These are phyloP conservation scores for Tetrapisispora taiwanensis DNA, from an alignment of 805 yeast species.

Conservation along the genomic window DNA sequence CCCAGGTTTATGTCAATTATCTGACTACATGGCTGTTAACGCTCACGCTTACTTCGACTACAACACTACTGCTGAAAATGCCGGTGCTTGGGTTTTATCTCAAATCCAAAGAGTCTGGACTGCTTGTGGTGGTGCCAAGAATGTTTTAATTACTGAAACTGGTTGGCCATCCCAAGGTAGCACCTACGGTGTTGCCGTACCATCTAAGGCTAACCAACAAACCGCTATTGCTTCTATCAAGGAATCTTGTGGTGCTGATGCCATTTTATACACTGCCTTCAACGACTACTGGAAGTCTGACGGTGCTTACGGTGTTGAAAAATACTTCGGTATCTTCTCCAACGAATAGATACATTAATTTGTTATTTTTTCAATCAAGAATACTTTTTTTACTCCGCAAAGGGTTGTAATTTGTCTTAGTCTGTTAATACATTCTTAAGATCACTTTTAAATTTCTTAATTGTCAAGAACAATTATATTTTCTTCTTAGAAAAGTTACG, in stretches of 20 bases:
- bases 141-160: constrained; percentile 76
- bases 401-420: constrained; percentile 2
- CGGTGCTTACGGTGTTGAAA: constrained; percentile 63
- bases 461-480: background rate
- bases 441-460: background rate
- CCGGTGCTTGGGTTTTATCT: constrained; percentile 83
- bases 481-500: background rate
- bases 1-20: constrained; percentile 79
- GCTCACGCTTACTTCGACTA: constrained; percentile 98
- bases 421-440: background rate
- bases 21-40: constrained; percentile 93
- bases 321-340: constrained; percentile 70
- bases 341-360: constrained; percentile 1
- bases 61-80: constrained; percentile 58
- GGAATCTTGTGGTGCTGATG: constrained; percentile 53
- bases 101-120: constrained; percentile 86
- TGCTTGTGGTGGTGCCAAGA: constrained; percentile 69
- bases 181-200: constrained; percentile 71
- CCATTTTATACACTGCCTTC: constrained; percentile 73
- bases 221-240: constrained; percentile 63
- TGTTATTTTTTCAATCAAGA: background rate
- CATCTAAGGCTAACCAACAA: constrained; percentile 64
- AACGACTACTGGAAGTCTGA: constrained; percentile 82
- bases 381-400: background rate
- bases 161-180: constrained; percentile 97